Percentiles rank a stretch among this genome's conserved stretches.
Evolutionary conservation across 805 yeast genomes (phyloP).

Genomic region (Metschnikowia drakensbergensis): DNA sequence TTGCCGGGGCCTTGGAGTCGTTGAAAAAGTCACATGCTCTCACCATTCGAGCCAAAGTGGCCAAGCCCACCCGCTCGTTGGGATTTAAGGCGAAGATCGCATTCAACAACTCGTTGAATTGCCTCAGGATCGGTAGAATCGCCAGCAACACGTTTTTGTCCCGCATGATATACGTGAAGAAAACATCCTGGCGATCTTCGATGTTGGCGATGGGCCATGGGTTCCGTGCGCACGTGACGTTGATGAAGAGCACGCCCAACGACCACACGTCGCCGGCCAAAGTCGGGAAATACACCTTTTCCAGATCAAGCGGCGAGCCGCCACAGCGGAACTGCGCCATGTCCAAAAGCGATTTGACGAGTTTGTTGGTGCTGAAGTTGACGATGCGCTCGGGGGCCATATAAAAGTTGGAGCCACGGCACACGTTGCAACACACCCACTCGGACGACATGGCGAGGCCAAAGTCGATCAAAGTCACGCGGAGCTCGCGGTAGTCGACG

Average conservation of each 20-base stretch:
- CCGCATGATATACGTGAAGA: constrained; percentile 56
- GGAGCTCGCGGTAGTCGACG: constrained; percentile 46
- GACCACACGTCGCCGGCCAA: constrained; percentile 86
- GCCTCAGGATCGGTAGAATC: constrained; percentile 70
- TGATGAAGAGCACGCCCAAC: constrained; percentile 73
- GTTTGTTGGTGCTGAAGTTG: constrained; percentile 35
- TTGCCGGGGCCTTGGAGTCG: constrained; percentile 12
- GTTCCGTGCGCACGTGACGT: constrained; percentile 76
- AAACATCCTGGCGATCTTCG: constrained; percentile 51
- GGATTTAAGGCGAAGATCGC: constrained; percentile 46
- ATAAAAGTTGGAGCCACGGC: constrained; percentile 84
- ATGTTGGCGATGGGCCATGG: constrained; percentile 86
- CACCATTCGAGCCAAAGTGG: constrained; percentile 38
- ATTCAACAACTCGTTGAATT: constrained; percentile 51
- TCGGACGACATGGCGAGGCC: constrained; percentile 73
- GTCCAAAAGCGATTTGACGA: constrained; percentile 27
- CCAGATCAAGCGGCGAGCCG: constrained; percentile 11
- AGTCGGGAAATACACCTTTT: constrained; percentile 53
- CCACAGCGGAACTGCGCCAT: constrained; percentile 22
- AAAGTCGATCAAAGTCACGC: constrained; percentile 74
- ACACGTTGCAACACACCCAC: constrained; percentile 60
- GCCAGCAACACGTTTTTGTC: constrained; percentile 49
- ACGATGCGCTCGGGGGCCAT: constrained; percentile 88
- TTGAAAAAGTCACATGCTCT: constrained; percentile 31
- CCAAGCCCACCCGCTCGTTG: constrained; percentile 42